Conservation (phyloP, 805 yeast genomes). For the Ogataea nitratoaversa region DNA sequence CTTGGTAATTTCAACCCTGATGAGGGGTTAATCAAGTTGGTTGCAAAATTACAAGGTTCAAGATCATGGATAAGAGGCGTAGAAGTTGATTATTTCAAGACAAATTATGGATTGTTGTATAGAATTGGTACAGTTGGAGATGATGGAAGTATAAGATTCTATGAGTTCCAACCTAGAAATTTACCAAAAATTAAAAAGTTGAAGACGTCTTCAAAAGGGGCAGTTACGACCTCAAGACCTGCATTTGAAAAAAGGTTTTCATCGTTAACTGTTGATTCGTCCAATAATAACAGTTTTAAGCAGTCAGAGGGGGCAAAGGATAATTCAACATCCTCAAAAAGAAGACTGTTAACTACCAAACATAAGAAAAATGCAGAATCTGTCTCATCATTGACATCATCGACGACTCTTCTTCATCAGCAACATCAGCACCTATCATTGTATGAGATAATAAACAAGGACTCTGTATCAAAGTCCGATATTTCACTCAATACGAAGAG, state of each 20-base stretch:
- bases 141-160: slow-evolving; percentile 47
- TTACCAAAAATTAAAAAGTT: slow-evolving; percentile 32
- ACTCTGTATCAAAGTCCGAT: slow-evolving; percentile 6
- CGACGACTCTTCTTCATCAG: slow-evolving; percentile 16
- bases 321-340: slow-evolving; percentile 9
- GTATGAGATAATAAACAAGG: slow-evolving; percentile 26
- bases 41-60: slow-evolving; percentile 42
- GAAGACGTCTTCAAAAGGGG: slow-evolving; percentile 2
- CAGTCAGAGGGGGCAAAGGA: slow-evolving; percentile 1
- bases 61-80: slow-evolving; percentile 48
- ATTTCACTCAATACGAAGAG: neutral
- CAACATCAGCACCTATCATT: slow-evolving; percentile 23
- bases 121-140: slow-evolving; percentile 53
- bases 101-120: slow-evolving; percentile 33
- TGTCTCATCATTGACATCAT: slow-evolving; percentile 27
- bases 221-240: slow-evolving; percentile 7
- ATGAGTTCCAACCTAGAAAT: slow-evolving; percentile 50
- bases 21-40: slow-evolving; percentile 21
- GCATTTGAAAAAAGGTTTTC: slow-evolving; percentile 12
- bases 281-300: slow-evolving; percentile 6
- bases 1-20: slow-evolving; percentile 8
- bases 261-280: slow-evolving; percentile 11
- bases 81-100: slow-evolving; percentile 37
- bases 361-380: slow-evolving; percentile 22
- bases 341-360: slow-evolving; percentile 8